These are phyloP conservation scores for Leccinellum luteum DNA, from an alignment of 768 basidiomycete species.

Conservation along the genomic window DNA sequence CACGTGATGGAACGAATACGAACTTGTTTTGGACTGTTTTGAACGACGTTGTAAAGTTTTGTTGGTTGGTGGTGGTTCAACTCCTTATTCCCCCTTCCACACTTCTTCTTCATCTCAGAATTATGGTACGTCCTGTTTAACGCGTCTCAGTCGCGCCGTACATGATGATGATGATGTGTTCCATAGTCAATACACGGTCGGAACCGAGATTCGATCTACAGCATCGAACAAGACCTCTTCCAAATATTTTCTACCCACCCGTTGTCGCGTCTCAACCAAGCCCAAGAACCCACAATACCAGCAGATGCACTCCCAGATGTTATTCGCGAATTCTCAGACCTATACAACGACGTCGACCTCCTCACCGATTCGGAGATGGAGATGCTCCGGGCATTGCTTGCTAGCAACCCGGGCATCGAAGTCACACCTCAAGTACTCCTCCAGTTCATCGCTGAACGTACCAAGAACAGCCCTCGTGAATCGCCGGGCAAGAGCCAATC, in stretches of 20 bases:
- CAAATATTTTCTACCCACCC: conserved; percentile 68
- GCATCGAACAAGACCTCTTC: conserved; percentile 67
- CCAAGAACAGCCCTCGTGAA: conserved; percentile 37
- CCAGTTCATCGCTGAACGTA: conserved; percentile 60
- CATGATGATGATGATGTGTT: conserved; percentile 3
- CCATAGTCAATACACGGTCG: conserved; percentile 45
- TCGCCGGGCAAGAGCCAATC: conserved; percentile 22
- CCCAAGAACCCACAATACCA: conserved; percentile 64
- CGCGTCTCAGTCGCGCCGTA: conserved; percentile 6
- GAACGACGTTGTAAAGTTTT: not conserved
- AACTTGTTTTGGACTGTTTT: not conserved
- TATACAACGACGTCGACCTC: conserved; percentile 61
- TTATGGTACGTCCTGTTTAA: conserved; percentile 24
- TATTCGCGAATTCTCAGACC: conserved; percentile 58
- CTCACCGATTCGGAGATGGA: conserved; percentile 61
- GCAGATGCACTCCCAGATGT: conserved; percentile 71
- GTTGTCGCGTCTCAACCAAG: conserved; percentile 53
- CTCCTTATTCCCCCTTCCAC: conserved; percentile 1
- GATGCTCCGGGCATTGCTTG: conserved; percentile 56
- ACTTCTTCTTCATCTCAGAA: conserved; percentile 13
- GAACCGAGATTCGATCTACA: conserved; percentile 65
- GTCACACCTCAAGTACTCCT: conserved; percentile 68
- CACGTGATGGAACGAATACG: too few relatives aligned
- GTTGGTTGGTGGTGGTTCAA: conserved; percentile 6
- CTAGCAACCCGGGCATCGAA: conserved; percentile 57